phyloP scores from a whole-genome alignment of 345 rosid genomes.

The Noccaea bulbosa region DNA sequence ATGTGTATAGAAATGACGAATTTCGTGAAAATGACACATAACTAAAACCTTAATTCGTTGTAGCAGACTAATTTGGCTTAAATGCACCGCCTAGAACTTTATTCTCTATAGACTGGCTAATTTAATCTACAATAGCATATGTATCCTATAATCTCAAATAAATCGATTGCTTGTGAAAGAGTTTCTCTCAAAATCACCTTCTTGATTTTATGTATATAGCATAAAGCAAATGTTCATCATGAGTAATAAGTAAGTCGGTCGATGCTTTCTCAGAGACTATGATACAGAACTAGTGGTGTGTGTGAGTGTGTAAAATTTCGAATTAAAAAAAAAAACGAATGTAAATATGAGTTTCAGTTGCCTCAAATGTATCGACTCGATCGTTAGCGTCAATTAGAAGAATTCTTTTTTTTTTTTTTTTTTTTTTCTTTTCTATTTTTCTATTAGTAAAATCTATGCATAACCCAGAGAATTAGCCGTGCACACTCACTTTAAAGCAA shows the following conservation, averaged over 20 bases:
- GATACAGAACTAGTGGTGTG: conserved; percentile 34
- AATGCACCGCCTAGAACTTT: conserved; percentile 15
- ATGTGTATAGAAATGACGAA: neutral
- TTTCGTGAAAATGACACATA: conserved; percentile 27
- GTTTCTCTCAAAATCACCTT: conserved; percentile 1
- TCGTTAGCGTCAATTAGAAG: conserved; percentile 26
- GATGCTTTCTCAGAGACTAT: conserved; percentile 34
- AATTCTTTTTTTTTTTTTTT: neutral
- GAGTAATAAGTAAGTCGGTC: conserved; percentile 21
- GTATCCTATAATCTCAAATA: conserved; percentile 4
- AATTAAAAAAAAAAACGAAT: conserved; percentile 9
- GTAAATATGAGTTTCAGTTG: neutral
- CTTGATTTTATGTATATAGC: neutral
- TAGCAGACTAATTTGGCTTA: conserved; percentile 1
- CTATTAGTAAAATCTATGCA: neutral
- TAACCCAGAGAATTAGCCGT: conserved; percentile 32
- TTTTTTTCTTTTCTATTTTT: no score
- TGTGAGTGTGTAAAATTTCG: neutral
- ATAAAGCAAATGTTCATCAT: conserved; percentile 37
- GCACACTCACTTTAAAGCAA: conserved; percentile 44
- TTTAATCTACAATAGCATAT: conserved; percentile 5
- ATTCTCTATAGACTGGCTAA: neutral
- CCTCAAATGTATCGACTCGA: conserved; percentile 9
- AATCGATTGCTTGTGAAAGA: conserved; percentile 25
- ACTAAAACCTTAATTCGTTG: conserved; percentile 17